Percentiles rank a stretch among this genome's conserved stretches.
Evolutionary conservation across 306 rosid genomes (phyloP).

Genomic region (Castanea crenata): DNA sequence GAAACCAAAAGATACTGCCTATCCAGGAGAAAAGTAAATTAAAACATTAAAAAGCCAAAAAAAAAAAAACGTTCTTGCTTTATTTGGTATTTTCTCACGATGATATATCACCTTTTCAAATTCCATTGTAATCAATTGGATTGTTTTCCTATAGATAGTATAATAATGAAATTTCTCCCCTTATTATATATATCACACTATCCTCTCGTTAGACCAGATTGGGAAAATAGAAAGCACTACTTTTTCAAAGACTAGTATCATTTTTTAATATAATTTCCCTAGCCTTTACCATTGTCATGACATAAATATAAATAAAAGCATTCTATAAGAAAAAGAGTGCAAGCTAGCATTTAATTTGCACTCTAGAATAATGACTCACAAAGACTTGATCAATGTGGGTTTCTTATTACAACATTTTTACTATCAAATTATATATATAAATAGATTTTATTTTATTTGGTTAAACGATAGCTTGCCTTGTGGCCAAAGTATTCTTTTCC

Average conservation of each 20-base stretch:
- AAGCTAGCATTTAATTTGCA: constrained; percentile 17
- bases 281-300: neutral
- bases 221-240: neutral
- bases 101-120: neutral
- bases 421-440: neutral
- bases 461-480: constrained; percentile 21
- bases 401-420: neutral
- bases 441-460: constrained; percentile 15
- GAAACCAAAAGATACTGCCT: neutral
- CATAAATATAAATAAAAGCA: neutral
- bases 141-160: neutral
- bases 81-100: neutral
- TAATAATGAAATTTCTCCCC: too few relatives aligned
- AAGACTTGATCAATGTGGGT: constrained; percentile 27
- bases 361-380: constrained; percentile 11
- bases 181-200: too few relatives aligned
- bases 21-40: neutral
- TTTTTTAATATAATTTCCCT: neutral
- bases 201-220: too few relatives aligned
- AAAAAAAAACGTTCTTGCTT: neutral
- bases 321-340: constrained; percentile 9
- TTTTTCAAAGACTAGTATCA: neutral
- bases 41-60: neutral
- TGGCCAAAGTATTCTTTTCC: constrained; percentile 20
- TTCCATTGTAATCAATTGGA: neutral